A percentile compares a stretch with the other conserved stretches of the same genome.
Conservation (phyloP, 768 basidiomycete genomes). For the Chalciporus piperatus region DNA sequence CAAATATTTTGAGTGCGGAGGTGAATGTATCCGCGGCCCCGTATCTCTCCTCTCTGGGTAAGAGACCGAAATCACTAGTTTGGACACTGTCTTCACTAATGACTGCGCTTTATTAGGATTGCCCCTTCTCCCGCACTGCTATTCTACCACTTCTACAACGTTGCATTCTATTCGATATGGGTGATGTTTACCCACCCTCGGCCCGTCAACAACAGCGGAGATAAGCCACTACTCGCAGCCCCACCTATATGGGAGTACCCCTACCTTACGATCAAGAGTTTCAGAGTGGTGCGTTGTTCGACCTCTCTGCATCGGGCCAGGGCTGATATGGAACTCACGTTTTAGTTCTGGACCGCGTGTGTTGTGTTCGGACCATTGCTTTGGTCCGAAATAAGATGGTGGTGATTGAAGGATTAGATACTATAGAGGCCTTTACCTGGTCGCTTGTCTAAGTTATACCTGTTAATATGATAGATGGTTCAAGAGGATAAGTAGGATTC, state of each 20-base stretch:
- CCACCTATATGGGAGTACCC: conserved; percentile 69
- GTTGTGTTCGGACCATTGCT: conserved; percentile 86
- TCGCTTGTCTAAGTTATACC: conserved; percentile 5
- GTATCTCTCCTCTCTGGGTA: conserved; percentile 89
- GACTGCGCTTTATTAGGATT: conserved; percentile 46
- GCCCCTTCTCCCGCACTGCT: conserved; percentile 77
- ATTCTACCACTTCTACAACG: conserved; percentile 89
- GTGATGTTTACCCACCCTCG: conserved; percentile 72
- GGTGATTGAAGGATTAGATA: conserved; percentile 30
- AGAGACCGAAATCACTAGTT: conserved; percentile 22
- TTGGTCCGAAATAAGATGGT: conserved; percentile 85
- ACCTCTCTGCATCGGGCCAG: neutral
- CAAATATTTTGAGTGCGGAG: conserved; percentile 95
- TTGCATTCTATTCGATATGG: conserved; percentile 95
- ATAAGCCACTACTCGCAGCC: conserved; percentile 38
- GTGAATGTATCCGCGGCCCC: conserved; percentile 83
- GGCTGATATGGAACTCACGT: neutral
- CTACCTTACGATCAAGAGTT: conserved; percentile 51
- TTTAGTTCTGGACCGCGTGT: conserved; percentile 85
- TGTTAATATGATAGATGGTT: neutral
- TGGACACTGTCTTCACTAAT: neutral
- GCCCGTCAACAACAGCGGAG: conserved; percentile 15
- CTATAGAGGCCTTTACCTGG: neutral
- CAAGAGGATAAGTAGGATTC: neutral
- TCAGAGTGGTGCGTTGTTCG: conserved; percentile 66